A percentile compares a stretch with the other conserved stretches of the same genome.
Conservation (phyloP, 2,329 filamentous ascomycete genomes). For the Colletotrichum salicis region DNA sequence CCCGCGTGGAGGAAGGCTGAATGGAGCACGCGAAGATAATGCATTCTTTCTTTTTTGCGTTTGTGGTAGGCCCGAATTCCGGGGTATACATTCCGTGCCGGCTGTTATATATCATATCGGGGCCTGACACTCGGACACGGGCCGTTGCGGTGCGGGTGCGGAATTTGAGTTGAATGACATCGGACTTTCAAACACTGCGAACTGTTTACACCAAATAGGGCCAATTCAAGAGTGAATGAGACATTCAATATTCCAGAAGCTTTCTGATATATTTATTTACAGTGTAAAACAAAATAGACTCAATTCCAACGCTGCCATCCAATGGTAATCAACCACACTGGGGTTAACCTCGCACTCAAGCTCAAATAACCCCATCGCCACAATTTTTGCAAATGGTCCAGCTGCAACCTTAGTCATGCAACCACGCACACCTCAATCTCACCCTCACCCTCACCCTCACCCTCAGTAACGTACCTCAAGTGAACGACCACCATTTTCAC, state of each 20-base stretch:
- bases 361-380: background rate
- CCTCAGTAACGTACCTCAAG: background rate
- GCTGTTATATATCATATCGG: background rate
- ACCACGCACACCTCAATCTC: background rate
- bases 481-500: background rate
- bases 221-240: background rate
- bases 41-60: background rate
- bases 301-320: background rate
- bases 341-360: background rate
- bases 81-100: background rate
- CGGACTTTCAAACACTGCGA: background rate
- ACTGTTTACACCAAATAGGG: background rate
- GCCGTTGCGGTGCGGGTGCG: background rate
- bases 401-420: constrained; percentile 12
- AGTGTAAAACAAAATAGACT: background rate
- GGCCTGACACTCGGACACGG: background rate
- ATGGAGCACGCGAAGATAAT: background rate
- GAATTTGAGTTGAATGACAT: background rate
- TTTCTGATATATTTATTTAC: background rate
- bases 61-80: background rate
- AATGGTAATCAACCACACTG: background rate
- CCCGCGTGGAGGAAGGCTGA: background rate
- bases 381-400: background rate
- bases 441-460: background rate
- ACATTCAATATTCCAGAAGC: background rate